A percentile compares a stretch with the other conserved stretches of the same genome.
phyloP scores from a whole-genome alignment of 75 land plant genomes.

The Cunninghamia lanceolata region DNA sequence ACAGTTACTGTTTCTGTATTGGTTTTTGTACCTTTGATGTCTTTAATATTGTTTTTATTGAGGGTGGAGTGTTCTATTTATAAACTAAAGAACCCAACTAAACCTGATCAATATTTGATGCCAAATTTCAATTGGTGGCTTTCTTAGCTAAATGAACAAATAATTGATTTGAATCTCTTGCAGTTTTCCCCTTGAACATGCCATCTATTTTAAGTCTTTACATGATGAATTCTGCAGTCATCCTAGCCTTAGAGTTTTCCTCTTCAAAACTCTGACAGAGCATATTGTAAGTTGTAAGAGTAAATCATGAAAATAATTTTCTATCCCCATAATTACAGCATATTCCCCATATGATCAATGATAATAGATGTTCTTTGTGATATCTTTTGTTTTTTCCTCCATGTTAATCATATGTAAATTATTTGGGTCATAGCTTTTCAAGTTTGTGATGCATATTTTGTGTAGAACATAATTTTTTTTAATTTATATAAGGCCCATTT shows the following conservation, averaged over 20 bases:
- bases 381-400: neutral
- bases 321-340: neutral
- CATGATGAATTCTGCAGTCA: neutral
- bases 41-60: neutral
- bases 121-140: neutral
- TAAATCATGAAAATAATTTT: neutral
- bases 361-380: no score
- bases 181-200: neutral
- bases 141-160: neutral
- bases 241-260: no score
- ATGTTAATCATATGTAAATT: no score
- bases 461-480: neutral
- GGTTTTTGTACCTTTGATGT: neutral
- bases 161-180: neutral
- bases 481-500: neutral
- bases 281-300: neutral
- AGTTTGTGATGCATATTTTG: neutral
- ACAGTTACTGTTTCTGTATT: neutral
- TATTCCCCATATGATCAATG: neutral
- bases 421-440: neutral
- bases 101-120: neutral
- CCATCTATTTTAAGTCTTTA: neutral
- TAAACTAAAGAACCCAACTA: neutral
- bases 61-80: neutral
- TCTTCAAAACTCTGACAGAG: neutral